Conservation (phyloP, 129 eudicot genomes). For the Sambucus nigra region DNA sequence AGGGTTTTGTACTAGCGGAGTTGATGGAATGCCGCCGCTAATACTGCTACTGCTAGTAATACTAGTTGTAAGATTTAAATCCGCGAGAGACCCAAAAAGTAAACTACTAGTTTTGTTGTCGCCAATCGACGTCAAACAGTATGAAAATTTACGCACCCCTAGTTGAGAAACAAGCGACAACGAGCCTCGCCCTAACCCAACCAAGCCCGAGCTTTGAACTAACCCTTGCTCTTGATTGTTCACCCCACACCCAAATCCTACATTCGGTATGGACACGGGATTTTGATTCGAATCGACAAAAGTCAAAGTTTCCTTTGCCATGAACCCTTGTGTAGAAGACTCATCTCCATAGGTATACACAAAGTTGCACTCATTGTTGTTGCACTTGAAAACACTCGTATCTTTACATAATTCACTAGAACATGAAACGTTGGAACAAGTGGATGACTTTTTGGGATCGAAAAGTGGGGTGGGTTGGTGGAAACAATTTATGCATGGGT, state of each 20-base stretch:
- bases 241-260: slow-evolving; percentile 27
- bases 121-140: slow-evolving; percentile 24
- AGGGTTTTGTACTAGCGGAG: slow-evolving; percentile 18
- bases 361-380: slow-evolving; percentile 12
- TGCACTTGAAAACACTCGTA: slow-evolving; percentile 13
- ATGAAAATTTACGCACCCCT: slow-evolving; percentile 17
- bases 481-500: slow-evolving; percentile 26
- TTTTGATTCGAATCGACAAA: background rate
- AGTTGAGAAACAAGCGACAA: slow-evolving; percentile 32
- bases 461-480: slow-evolving; percentile 23
- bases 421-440: slow-evolving; percentile 11
- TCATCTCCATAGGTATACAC: slow-evolving; percentile 20
- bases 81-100: slow-evolving; percentile 19
- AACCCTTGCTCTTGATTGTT: slow-evolving; percentile 18
- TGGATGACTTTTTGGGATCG: slow-evolving; percentile 15
- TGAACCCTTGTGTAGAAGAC: slow-evolving; percentile 20
- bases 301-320: slow-evolving; percentile 18
- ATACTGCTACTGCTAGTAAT: background rate
- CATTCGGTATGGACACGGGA: slow-evolving; percentile 2
- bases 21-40: slow-evolving; percentile 9
- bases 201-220: slow-evolving; percentile 21
- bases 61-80: background rate
- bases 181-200: slow-evolving; percentile 35
- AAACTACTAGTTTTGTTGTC: slow-evolving; percentile 16
- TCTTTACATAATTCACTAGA: slow-evolving; percentile 12